A percentile compares a stretch with the other conserved stretches of the same genome.
Evolutionary conservation across 192 early-diverging fungal genomes (phyloP).

Genomic region (Coemansia sp.): DNA sequence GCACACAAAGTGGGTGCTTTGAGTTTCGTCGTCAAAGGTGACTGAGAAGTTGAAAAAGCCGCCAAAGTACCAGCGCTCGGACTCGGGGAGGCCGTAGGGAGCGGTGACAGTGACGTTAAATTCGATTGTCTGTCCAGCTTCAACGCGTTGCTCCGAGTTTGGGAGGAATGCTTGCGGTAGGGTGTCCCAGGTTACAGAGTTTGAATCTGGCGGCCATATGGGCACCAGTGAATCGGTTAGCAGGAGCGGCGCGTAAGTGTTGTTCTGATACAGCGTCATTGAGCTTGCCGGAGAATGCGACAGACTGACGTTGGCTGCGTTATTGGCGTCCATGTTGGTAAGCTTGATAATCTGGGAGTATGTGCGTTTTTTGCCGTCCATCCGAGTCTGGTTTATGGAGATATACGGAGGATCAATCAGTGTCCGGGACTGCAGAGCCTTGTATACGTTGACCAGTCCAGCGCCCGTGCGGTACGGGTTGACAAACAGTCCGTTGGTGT

Average conservation of each 20-base stretch:
- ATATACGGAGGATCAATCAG: conserved; percentile 55
- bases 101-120: conserved; percentile 11
- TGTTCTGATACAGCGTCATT: conserved; percentile 17
- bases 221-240: neutral
- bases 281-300: conserved; percentile 8
- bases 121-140: conserved; percentile 12
- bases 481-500: conserved; percentile 27
- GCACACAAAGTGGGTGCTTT: neutral
- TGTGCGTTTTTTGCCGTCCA: neutral
- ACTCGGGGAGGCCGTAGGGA: conserved; percentile 21
- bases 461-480: conserved; percentile 53
- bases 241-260: neutral
- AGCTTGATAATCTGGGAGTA: neutral
- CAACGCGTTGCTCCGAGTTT: neutral
- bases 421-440: conserved; percentile 54
- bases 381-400: conserved; percentile 35
- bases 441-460: conserved; percentile 69
- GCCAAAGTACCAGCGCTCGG: conserved; percentile 37
- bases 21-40: conserved; percentile 4
- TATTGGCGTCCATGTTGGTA: conserved; percentile 6
- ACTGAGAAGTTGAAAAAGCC: conserved; percentile 28
- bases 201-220: conserved; percentile 3
- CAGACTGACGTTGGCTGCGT: conserved; percentile 2
- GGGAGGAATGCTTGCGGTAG: neutral
- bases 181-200: neutral